phyloP scores from a whole-genome alignment of 2,329 filamentous ascomycete species.

The Hymenotorrendiella dingleyae region DNA sequence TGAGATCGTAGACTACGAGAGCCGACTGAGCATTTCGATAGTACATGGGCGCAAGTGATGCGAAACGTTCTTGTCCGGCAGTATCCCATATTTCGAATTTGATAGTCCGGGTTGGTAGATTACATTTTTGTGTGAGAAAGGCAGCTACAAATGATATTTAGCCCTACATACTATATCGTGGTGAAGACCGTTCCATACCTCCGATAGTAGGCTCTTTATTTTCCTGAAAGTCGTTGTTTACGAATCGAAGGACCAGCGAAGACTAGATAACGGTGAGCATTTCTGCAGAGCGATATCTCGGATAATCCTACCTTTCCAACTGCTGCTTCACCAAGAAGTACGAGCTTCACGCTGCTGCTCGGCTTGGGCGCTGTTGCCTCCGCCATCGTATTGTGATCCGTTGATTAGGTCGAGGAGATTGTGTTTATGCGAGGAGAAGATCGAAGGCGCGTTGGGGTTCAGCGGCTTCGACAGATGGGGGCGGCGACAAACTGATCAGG shows the following conservation, averaged over 20 bases:
- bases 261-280: slow-evolving; percentile 51
- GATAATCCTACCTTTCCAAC: slow-evolving; percentile 77
- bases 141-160: slow-evolving; percentile 57
- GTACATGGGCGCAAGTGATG: slow-evolving; percentile 96
- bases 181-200: slow-evolving; percentile 50
- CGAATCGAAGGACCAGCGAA: slow-evolving; percentile 93
- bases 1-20: slow-evolving; percentile 97
- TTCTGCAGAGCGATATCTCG: not conserved
- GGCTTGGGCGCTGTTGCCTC: slow-evolving; percentile 79
- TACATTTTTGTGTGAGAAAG: slow-evolving; percentile 98
- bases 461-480: too few species aligned
- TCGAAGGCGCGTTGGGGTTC: too few species aligned
- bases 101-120: slow-evolving; percentile 85
- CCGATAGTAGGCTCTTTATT: slow-evolving; percentile 99
- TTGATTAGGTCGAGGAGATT: not conserved
- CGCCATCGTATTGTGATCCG: slow-evolving; percentile 49
- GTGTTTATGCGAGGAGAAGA: slow-evolving; percentile 9
- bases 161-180: not conserved
- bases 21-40: slow-evolving; percentile 98
- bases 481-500: too few species aligned
- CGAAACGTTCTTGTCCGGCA: slow-evolving; percentile 94
- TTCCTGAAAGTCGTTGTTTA: slow-evolving; percentile 99
- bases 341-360: slow-evolving; percentile 99
- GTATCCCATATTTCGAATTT: slow-evolving; percentile 98
- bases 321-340: slow-evolving; percentile 92